These are phyloP conservation scores for Aspergillus sojae DNA, from an alignment of 2,329 filamentous ascomycete genomes.

Conservation along the genomic window DNA sequence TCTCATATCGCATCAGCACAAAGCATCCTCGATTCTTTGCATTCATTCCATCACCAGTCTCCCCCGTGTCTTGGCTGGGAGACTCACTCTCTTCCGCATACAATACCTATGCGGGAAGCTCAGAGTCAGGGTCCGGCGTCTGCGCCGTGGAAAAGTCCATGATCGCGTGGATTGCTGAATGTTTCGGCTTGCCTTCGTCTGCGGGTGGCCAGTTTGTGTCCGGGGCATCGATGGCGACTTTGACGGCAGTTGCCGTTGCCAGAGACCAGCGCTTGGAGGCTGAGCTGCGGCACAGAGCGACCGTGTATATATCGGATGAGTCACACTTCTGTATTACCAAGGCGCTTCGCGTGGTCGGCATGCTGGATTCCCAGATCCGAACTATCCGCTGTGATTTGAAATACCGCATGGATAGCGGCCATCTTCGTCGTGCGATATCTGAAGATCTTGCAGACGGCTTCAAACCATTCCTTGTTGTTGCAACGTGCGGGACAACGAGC, in stretches of 20 bases:
- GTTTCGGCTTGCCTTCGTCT: slow-evolving; percentile 16
- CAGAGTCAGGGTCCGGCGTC: slow-evolving; percentile 10
- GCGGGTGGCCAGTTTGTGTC: slow-evolving; percentile 23
- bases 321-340: slow-evolving; percentile 22
- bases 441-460: slow-evolving; percentile 7
- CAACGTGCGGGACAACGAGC: slow-evolving; percentile 22
- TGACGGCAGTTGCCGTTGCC: slow-evolving; percentile 23
- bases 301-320: slow-evolving; percentile 22
- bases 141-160: slow-evolving; percentile 16
- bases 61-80: slow-evolving; percentile 12
- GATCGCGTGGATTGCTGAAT: slow-evolving; percentile 20
- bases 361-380: slow-evolving; percentile 18
- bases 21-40: slow-evolving; percentile 15
- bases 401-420: slow-evolving; percentile 15
- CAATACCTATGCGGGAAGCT: slow-evolving; percentile 8
- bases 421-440: slow-evolving; percentile 4
- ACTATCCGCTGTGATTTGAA: slow-evolving; percentile 13
- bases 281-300: slow-evolving; percentile 5
- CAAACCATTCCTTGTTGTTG: slow-evolving; percentile 20
- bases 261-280: slow-evolving; percentile 18
- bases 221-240: slow-evolving; percentile 25
- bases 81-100: slow-evolving; percentile 7
- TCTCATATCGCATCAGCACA: slow-evolving; percentile 1
- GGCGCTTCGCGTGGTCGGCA: slow-evolving; percentile 17
- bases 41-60: slow-evolving; percentile 13